Evolutionary conservation across 2,329 filamentous ascomycete species (phyloP).

Genomic region (Alternaria sp.): DNA sequence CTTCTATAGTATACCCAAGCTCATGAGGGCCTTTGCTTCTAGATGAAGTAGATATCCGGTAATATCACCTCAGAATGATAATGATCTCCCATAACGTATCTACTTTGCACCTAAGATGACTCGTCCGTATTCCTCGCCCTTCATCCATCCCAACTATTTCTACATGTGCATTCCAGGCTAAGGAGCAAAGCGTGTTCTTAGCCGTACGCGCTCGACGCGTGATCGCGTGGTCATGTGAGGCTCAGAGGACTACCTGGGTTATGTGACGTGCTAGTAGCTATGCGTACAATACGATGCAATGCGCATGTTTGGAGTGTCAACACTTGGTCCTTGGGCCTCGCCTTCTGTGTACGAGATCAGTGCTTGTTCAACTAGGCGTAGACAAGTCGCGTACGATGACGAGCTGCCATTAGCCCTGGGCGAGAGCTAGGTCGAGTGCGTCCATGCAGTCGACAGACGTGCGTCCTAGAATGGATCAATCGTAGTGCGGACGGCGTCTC

Average conservation of each 20-base stretch:
- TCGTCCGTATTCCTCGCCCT: constrained; percentile 14
- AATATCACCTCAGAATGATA: not conserved
- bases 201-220: not conserved
- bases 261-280: not conserved
- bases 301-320: not conserved
- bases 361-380: not conserved
- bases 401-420: constrained; percentile 22
- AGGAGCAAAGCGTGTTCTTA: not conserved
- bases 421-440: constrained; percentile 36
- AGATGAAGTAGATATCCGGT: constrained; percentile 4
- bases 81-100: not conserved
- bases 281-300: not conserved
- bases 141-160: constrained; percentile 27
- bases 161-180: constrained; percentile 17
- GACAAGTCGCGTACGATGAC: not conserved
- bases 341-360: constrained; percentile 5
- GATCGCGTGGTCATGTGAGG: constrained; percentile 10
- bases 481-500: constrained; percentile 33
- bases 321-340: not conserved
- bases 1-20: not conserved
- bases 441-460: constrained; percentile 43
- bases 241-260: not conserved
- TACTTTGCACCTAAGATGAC: not conserved
- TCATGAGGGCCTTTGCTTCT: not conserved
- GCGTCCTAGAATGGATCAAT: constrained; percentile 42